Evolutionary conservation across 1,139 yeast species (phyloP).

Genomic region (Arxiozyma bovina): DNA sequence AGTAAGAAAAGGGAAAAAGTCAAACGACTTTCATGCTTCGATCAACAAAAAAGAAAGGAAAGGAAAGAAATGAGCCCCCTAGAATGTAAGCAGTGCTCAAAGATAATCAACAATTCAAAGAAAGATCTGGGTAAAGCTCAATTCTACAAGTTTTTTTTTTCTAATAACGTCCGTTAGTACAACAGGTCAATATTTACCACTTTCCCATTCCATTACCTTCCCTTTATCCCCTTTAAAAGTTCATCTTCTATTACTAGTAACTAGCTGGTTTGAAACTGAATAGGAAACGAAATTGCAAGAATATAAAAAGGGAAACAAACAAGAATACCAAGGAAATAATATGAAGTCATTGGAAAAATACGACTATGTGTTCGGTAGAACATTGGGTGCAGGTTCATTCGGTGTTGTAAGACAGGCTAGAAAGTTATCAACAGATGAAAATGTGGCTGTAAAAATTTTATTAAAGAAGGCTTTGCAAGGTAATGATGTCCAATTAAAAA

Average conservation of each 20-base stretch:
- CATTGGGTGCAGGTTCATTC: constrained; percentile 86
- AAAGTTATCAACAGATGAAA: constrained; percentile 47
- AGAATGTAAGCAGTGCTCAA: too few relatives aligned
- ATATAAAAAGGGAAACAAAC: not conserved
- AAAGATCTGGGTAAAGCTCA: too few relatives aligned
- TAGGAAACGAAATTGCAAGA: not conserved
- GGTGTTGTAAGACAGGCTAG: constrained; percentile 81
- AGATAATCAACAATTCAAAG: too few relatives aligned
- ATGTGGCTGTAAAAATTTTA: constrained; percentile 81
- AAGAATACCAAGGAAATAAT: not conserved
- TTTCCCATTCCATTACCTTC: not conserved
- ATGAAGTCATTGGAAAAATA: constrained; percentile 11
- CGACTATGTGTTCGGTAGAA: constrained; percentile 62
- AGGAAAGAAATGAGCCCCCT: too few relatives aligned
- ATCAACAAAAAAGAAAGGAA: too few relatives aligned
- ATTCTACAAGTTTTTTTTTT: too few relatives aligned
- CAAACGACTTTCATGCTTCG: too few relatives aligned
- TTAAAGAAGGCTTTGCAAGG: constrained; percentile 75
- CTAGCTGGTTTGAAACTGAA: not conserved
- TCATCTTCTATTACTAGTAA: too few relatives aligned
- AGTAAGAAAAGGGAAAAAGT: too few relatives aligned
- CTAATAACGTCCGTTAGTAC: too few relatives aligned
- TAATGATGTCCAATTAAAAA: constrained; percentile 42
- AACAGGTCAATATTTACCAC: too few relatives aligned
- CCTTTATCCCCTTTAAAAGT: too few relatives aligned